phyloP scores from a whole-genome alignment of 305 asterid species.

The Rubia tinctorum region DNA sequence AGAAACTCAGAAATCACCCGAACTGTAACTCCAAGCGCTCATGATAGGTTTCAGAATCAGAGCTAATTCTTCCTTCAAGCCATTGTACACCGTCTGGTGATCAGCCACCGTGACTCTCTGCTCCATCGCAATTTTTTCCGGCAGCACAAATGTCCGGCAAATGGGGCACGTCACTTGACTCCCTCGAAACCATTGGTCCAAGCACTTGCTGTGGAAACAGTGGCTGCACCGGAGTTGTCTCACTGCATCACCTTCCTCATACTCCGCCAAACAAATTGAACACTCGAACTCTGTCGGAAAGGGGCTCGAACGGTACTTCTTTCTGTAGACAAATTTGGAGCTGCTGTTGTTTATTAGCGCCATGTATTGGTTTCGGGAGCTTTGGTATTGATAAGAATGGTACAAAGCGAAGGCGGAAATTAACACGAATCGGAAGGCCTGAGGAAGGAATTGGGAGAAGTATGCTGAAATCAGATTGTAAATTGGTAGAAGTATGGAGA shows the following conservation, averaged over 20 bases:
- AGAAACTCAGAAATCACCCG: background rate
- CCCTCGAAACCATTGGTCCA: conserved; percentile 46
- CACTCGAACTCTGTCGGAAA: conserved; percentile 17
- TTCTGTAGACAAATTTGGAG: conserved; percentile 25
- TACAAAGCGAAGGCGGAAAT: conserved; percentile 17
- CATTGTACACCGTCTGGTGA: background rate
- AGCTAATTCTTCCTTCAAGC: conserved; percentile 26
- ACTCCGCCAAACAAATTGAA: conserved; percentile 44
- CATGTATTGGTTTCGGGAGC: conserved; percentile 26
- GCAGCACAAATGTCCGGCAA: conserved; percentile 48
- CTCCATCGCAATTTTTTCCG: conserved; percentile 20
- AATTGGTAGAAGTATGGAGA: conserved; percentile 32
- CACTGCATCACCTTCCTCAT: conserved; percentile 33
- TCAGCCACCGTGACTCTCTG: conserved; percentile 10
- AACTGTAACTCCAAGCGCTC: conserved; percentile 14
- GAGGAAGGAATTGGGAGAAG: conserved; percentile 35
- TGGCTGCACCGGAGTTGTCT: conserved; percentile 45
- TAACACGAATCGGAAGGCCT: conserved; percentile 27
- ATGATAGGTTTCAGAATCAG: conserved; percentile 25
- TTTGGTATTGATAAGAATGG: conserved; percentile 15
- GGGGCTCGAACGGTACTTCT: background rate
- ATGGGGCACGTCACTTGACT: conserved; percentile 50
- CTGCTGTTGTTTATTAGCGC: conserved; percentile 34
- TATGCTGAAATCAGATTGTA: conserved; percentile 22
- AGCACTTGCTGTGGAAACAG: conserved; percentile 41